phyloP scores from a whole-genome alignment of 345 rosid genomes.

The Mallotus nudiflorus region DNA sequence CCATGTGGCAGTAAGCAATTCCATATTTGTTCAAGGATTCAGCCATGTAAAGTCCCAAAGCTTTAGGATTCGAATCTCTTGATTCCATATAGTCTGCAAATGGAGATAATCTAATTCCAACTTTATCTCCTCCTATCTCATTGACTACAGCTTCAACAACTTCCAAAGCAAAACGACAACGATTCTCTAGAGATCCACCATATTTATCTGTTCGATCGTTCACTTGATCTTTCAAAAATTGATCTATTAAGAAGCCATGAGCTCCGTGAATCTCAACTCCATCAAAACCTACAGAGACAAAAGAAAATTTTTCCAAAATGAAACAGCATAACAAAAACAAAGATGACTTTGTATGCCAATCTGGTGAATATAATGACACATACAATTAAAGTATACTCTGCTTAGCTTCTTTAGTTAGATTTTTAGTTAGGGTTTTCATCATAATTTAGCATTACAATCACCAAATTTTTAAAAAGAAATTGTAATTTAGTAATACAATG shows the following conservation, averaged over 20 bases:
- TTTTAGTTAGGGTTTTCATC: no score
- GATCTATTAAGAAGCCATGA: slow-evolving; percentile 67
- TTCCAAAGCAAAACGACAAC: slow-evolving; percentile 63
- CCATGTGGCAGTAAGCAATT: slow-evolving; percentile 66
- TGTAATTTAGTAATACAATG: no score
- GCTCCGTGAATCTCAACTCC: slow-evolving; percentile 89
- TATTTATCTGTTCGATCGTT: slow-evolving; percentile 73
- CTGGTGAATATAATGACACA: no score
- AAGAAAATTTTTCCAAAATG: not conserved
- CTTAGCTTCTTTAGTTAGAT: no score
- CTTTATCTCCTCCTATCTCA: slow-evolving; percentile 73
- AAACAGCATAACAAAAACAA: slow-evolving; percentile 9
- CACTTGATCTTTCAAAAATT: slow-evolving; percentile 67
- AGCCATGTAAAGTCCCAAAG: slow-evolving; percentile 60
- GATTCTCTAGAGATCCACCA: slow-evolving; percentile 68
- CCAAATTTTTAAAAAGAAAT: no score
- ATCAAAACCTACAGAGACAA: slow-evolving; percentile 48
- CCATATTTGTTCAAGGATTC: slow-evolving; percentile 54
- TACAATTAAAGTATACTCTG: no score
- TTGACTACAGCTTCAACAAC: slow-evolving; percentile 58
- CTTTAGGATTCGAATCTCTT: slow-evolving; percentile 62
- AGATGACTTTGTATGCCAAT: not conserved
- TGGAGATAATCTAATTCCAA: slow-evolving; percentile 72
- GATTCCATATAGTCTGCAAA: slow-evolving; percentile 50
- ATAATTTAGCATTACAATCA: no score